Conservation (phyloP, 768 basidiomycete genomes). For the Psilocybe tampanensis region DNA sequence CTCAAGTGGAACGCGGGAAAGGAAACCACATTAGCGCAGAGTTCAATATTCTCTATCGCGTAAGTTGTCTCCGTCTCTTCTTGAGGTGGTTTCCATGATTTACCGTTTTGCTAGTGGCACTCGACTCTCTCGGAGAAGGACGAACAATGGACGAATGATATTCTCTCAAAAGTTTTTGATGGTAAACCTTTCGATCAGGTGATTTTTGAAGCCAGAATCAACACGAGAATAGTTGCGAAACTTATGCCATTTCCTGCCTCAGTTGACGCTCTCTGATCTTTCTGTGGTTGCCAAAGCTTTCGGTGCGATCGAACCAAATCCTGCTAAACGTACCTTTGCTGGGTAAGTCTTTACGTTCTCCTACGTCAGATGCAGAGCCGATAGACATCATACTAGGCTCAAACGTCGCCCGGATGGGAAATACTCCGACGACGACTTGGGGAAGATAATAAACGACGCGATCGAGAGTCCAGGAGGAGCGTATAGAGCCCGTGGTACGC, state of each 20-base stretch:
- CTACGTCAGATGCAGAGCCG: background rate
- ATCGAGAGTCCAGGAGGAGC: constrained; percentile 16
- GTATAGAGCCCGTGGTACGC: constrained; percentile 45
- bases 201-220: too few species aligned
- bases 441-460: constrained; percentile 12
- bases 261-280: constrained; percentile 15
- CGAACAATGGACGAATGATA: constrained; percentile 49
- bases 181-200: constrained; percentile 27
- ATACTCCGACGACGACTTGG: constrained; percentile 16
- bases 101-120: constrained; percentile 51
- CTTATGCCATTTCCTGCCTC: background rate
- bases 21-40: constrained; percentile 74
- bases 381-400: constrained; percentile 4
- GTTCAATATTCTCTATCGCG: constrained; percentile 57
- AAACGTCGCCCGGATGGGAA: constrained; percentile 17
- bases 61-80: constrained; percentile 15
- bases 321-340: constrained; percentile 13
- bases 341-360: constrained; percentile 1
- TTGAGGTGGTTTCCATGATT: background rate
- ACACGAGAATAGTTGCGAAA: too few species aligned
- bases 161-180: constrained; percentile 43
- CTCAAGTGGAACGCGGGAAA: constrained; percentile 46
- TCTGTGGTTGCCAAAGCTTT: constrained; percentile 10
- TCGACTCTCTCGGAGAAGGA: constrained; percentile 51
- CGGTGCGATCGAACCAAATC: constrained; percentile 8